Evolutionary conservation across 257 asterid genomes (phyloP).

Genomic region (Ilex aquifolium): DNA sequence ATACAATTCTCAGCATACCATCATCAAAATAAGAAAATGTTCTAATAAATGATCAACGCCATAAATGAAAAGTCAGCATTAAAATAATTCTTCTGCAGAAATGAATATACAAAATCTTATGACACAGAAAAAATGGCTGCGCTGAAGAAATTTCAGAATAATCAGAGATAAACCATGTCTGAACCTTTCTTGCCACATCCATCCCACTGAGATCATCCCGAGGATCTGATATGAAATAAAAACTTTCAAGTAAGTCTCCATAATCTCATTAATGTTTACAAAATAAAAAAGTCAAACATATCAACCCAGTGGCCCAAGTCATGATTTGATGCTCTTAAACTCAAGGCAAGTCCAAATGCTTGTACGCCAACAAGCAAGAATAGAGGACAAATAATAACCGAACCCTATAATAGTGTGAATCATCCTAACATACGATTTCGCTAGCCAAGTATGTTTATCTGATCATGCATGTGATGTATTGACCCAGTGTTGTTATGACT

Average conservation of each 20-base stretch:
- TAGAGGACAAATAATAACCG: no score
- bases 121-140: conserved; percentile 5
- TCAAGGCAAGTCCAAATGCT: no score
- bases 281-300: background rate
- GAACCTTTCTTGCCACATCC: conserved; percentile 98
- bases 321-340: no score
- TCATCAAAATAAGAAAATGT: no score
- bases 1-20: no score
- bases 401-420: no score
- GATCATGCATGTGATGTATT: background rate
- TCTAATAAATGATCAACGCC: background rate
- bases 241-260: conserved; percentile 23
- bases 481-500: conserved; percentile 3
- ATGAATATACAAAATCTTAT: background rate
- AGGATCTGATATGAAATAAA: conserved; percentile 58
- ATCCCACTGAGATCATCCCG: conserved; percentile 95
- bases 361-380: no score
- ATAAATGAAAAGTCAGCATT: background rate
- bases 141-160: no score
- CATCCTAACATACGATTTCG: no score
- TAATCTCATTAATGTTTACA: background rate
- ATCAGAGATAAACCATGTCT: background rate
- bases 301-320: background rate
- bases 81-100: background rate
- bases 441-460: no score